Evolutionary conservation across 75 land plant genomes (phyloP), one percentile per base, ranked within the genome.

Genomic region (Chamaecyparis obtusa): DNA sequence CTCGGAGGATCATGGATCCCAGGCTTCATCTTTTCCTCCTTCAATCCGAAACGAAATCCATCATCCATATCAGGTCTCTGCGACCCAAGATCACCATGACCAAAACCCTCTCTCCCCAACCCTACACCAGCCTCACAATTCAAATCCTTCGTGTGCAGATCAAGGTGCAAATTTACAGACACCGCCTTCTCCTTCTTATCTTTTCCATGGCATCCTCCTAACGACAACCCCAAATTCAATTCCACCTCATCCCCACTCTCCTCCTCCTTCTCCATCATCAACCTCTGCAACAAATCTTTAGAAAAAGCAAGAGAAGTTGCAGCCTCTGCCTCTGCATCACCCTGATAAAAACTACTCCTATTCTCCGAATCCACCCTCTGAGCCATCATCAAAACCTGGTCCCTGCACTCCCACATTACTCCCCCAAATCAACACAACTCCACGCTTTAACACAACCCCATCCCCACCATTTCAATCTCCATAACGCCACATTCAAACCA

Each of bases 161-260:
- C 51, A 81, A 41, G 51, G 9, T 81, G 32, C 51, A 43, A 27
- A 44, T 10, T 24, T 0, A n/a, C 32, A 27, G 41, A 10, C 32
- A 33, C 76, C 8, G 1, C 64, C 56, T 55, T 54, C 10, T 54
- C 60, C 85, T 55, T 55, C 24, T 55, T 55, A 16, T 2, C 33
- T 64, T 84, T 84, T 0, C 6, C 64, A 33, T 55, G 64, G 11
- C 21, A 36, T 33, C 85, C 64, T 55, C 85, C 85, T 9, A 86
- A n/a, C 0, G 86, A 86, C 79, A 86, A 44, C 3, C 86, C 86
- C 80, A 86, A 86, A 36, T 44, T 86, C 81, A 71, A 44, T 7
- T 86, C 86, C 86, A 72, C 30, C 14, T 86, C 86, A 19, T 71
- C 86, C 30, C 30, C 82, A 24, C 83, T 44, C 15, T 37, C 51